These are phyloP conservation scores for Lupinus albus DNA, from an alignment of 306 rosid species.

Conservation along the genomic window DNA sequence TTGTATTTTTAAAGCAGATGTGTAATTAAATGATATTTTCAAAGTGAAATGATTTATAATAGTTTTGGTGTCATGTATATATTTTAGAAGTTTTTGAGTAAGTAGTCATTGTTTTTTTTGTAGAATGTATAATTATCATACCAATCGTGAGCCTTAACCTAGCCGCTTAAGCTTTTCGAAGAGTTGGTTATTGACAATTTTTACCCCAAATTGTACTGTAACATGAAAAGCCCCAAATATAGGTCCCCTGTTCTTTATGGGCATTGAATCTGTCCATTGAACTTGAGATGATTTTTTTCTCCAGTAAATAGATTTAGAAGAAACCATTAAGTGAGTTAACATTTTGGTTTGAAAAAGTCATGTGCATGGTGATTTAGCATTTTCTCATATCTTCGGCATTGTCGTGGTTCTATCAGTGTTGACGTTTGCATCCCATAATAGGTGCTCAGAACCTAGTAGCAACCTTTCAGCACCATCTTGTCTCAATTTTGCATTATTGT, in stretches of 20 bases:
- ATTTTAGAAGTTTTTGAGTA: background rate
- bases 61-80: constrained; percentile 28
- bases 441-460: constrained; percentile 12
- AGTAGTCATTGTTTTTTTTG: constrained; percentile 21
- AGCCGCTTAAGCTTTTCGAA: constrained; percentile 16
- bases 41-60: constrained; percentile 35
- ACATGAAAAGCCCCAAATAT: constrained; percentile 1
- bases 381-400: constrained; percentile 15
- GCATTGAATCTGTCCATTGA: constrained; percentile 26
- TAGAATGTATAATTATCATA: background rate
- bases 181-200: background rate
- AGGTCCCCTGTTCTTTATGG: constrained; percentile 25
- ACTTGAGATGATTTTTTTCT: constrained; percentile 33
- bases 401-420: background rate
- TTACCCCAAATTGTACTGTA: background rate
- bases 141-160: background rate
- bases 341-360: constrained; percentile 17
- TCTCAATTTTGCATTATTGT: constrained; percentile 29
- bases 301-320: constrained; percentile 11
- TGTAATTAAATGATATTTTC: constrained; percentile 18
- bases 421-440: constrained; percentile 29
- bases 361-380: constrained; percentile 12
- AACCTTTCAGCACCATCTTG: constrained; percentile 11
- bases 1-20: constrained; percentile 6
- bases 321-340: background rate